Evolutionary conservation across 768 basidiomycete species (phyloP).

Genomic region (Termitomyces sp.): DNA sequence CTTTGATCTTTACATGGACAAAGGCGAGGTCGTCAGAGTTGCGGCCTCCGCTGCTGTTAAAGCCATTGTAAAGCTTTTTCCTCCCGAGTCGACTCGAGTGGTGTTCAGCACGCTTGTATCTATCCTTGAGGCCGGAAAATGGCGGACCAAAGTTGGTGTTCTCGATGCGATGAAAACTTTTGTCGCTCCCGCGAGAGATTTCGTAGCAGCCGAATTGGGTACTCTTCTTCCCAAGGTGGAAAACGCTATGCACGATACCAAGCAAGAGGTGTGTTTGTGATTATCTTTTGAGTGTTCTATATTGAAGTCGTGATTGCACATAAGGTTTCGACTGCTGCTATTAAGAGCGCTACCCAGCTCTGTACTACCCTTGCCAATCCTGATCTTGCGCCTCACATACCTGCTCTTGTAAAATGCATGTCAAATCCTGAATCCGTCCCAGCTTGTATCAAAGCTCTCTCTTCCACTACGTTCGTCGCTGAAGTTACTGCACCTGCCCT

Average conservation of each 20-base stretch:
- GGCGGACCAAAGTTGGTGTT: conserved; percentile 92
- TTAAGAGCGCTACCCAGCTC: conserved; percentile 85
- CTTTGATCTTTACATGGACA: conserved; percentile 87
- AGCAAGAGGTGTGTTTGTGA: conserved; percentile 65
- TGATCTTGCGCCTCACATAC: conserved; percentile 86
- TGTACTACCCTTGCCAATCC: conserved; percentile 91
- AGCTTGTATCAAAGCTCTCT: conserved; percentile 91
- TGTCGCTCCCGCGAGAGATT: conserved; percentile 61
- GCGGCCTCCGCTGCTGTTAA: conserved; percentile 82
- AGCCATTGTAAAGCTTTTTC: conserved; percentile 76
- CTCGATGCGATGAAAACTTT: conserved; percentile 81
- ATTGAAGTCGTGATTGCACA: conserved; percentile 3
- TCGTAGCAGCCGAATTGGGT: conserved; percentile 81
- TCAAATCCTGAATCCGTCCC: conserved; percentile 83
- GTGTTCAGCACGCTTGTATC: conserved; percentile 67
- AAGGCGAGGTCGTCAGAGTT: conserved; percentile 84
- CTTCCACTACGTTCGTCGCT: conserved; percentile 93
- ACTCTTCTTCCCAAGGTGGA: conserved; percentile 82
- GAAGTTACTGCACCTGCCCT: conserved; percentile 96
- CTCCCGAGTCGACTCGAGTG: conserved; percentile 71
- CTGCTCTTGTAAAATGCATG: conserved; percentile 92
- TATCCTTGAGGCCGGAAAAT: conserved; percentile 82
- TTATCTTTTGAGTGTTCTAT: neutral
- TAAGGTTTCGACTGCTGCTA: conserved; percentile 80
- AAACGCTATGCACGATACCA: conserved; percentile 93